Base-by-base conservation (phyloP, 192 early-diverging fungal species). In the Backusella psychrophila region DNA sequence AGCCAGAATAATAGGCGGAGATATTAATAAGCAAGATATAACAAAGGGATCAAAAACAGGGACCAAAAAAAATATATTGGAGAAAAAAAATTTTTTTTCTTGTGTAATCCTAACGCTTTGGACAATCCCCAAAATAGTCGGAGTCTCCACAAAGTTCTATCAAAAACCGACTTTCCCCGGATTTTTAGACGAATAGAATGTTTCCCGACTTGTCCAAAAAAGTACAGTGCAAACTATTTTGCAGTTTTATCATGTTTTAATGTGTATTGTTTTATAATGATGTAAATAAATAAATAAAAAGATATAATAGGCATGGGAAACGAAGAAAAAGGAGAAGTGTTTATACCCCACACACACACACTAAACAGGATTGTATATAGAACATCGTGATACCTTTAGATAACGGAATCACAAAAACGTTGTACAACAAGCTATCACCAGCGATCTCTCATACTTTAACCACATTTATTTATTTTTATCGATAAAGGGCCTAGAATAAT, bases 101-200 rank as follows among this genome's bases (percentile, higher is more conserved):
- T 63, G 56, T 63, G n/a, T 23, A 29, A 63, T 23, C 11, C 1
- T 14, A 11, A 29, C 56, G 56, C 56, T 63, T 63, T 29, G 56
- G 56, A 63, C 56, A 63, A 63, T 63, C 56, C 56, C 56, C 56
- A 63, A 63, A 33, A 29, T 63, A 29, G 12, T 63, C 56, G 56
- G 56, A 63, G 56, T 63, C 56, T 63, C 56, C 56, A 63, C 56
- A 63, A 4, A 21, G 3, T 63, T 63, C 56, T 63, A 63, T 63
- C 56, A 63, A 63, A 63, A 63, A 63, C 56, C 56, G 56, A 63
- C 56, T 63, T 63, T 63, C 56, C 56, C 56, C 56, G 56, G 56
- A 63, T 63, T 63, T 26, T 63, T 63, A 63, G 56, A 63, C 56
- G 56, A 63, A 63, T 63, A 63, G 26, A 63, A 63, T 12, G 23